Conservation (phyloP, 306 rosid species). For the Vigna reflexopilosa region DNA sequence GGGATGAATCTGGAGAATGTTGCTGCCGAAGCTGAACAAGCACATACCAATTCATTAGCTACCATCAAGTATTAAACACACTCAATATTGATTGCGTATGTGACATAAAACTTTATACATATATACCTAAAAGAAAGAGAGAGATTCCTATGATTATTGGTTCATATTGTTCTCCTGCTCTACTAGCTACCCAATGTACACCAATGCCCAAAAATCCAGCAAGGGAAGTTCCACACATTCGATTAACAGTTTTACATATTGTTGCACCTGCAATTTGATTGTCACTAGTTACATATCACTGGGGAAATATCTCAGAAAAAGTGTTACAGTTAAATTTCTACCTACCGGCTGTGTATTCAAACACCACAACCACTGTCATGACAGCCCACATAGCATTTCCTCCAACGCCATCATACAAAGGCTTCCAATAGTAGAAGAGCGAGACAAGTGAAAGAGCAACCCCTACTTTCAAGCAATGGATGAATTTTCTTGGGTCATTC, state of each 20-base stretch:
- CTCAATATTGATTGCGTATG: background rate
- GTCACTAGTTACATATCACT: background rate
- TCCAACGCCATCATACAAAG: slow-evolving; percentile 80
- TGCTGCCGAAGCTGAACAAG: slow-evolving; percentile 71
- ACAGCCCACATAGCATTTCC: slow-evolving; percentile 88
- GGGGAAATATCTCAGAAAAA: background rate
- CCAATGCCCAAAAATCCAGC: slow-evolving; percentile 80
- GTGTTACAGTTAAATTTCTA: background rate
- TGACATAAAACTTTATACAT: background rate
- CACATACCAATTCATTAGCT: background rate
- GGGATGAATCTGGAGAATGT: slow-evolving; percentile 95
- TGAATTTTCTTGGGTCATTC: slow-evolving; percentile 80
- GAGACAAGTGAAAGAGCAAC: slow-evolving; percentile 82
- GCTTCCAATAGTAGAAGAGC: slow-evolving; percentile 73
- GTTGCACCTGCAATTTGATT: slow-evolving; percentile 74
- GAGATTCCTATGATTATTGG: slow-evolving; percentile 66
- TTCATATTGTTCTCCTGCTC: slow-evolving; percentile 64
- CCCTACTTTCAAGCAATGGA: slow-evolving; percentile 82
- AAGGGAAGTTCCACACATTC: slow-evolving; percentile 73
- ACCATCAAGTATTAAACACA: background rate
- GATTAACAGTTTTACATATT: slow-evolving; percentile 63
- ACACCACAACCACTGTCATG: slow-evolving; percentile 82
- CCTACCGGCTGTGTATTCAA: slow-evolving; percentile 73
- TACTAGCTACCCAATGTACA: slow-evolving; percentile 71
- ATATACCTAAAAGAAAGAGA: slow-evolving; percentile 75